phyloP scores from a whole-genome alignment of 2,329 filamentous ascomycete species.

The Aspergillus ochraceus region DNA sequence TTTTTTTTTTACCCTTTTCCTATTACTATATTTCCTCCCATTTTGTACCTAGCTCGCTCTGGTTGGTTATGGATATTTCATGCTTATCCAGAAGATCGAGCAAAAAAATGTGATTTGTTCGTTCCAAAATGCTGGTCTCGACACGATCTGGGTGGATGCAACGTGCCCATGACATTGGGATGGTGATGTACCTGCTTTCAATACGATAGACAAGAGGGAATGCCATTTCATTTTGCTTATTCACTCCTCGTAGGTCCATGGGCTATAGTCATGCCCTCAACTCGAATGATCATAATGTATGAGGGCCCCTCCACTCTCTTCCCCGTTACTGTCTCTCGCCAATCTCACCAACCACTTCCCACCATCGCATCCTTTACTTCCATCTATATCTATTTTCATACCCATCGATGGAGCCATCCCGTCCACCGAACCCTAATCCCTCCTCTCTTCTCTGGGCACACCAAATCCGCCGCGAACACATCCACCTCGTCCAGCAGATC shows the following conservation, averaged over 20 bases:
- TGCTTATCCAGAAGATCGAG: slow-evolving; percentile 39
- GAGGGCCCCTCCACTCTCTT: neutral
- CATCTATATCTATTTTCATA: neutral
- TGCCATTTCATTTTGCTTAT: slow-evolving; percentile 22
- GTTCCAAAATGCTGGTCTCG: slow-evolving; percentile 23
- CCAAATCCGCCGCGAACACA: slow-evolving; percentile 40
- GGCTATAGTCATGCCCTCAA: neutral
- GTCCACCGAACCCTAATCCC: neutral
- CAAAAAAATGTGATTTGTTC: slow-evolving; percentile 40
- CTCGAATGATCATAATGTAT: neutral
- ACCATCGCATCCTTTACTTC: neutral
- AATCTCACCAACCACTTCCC: neutral
- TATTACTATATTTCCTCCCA: slow-evolving; percentile 26
- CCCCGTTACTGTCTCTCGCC: neutral
- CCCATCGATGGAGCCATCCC: neutral
- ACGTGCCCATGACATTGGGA: slow-evolving; percentile 28
- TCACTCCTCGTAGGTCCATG: neutral
- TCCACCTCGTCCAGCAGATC: slow-evolving; percentile 30
- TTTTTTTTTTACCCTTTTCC: slow-evolving; percentile 22
- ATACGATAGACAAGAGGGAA: slow-evolving; percentile 37
- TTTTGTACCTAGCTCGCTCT: slow-evolving; percentile 39
- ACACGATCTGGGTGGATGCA: slow-evolving; percentile 28
- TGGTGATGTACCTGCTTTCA: slow-evolving; percentile 30
- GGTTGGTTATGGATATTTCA: slow-evolving; percentile 39
- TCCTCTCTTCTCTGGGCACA: slow-evolving; percentile 37